Conservation (phyloP, 805 yeast genomes). For the Sugiyamaella valdiviana region DNA sequence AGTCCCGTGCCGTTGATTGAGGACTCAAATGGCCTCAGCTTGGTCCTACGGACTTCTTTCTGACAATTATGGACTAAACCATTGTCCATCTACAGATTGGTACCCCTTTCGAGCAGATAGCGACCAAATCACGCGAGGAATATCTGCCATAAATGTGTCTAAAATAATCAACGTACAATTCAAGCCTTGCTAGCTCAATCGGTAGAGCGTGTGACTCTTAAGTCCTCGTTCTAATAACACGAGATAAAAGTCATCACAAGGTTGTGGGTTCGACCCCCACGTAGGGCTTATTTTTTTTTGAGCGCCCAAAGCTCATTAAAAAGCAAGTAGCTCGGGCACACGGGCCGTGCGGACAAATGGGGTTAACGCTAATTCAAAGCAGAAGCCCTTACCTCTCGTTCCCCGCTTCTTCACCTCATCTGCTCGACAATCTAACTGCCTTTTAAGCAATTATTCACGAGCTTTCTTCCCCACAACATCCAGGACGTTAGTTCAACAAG, state of each 20-base stretch:
- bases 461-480: neutral
- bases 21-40: no score
- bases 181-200: conserved; percentile 27
- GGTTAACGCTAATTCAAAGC: neutral
- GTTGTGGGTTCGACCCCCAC: conserved; percentile 33
- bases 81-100: neutral
- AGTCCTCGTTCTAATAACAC: conserved; percentile 3
- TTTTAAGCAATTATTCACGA: neutral
- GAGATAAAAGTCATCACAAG: conserved; percentile 27
- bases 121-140: no score
- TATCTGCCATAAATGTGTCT: neutral
- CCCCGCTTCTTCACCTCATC: neutral
- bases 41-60: no score
- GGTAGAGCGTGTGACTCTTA: conserved; percentile 32
- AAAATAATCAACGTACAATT: neutral
- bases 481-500: no score
- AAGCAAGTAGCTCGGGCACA: no score
- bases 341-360: no score
- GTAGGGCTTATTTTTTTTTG: conserved; percentile 24
- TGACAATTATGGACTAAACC: no score
- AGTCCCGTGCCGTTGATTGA: no score
- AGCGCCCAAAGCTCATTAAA: neutral
- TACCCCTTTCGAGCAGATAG: neutral
- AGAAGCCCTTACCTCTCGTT: neutral
- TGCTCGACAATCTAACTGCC: no score